Conservation (phyloP, 2,329 filamentous ascomycete species). For the Rasamsonia emersonii region DNA sequence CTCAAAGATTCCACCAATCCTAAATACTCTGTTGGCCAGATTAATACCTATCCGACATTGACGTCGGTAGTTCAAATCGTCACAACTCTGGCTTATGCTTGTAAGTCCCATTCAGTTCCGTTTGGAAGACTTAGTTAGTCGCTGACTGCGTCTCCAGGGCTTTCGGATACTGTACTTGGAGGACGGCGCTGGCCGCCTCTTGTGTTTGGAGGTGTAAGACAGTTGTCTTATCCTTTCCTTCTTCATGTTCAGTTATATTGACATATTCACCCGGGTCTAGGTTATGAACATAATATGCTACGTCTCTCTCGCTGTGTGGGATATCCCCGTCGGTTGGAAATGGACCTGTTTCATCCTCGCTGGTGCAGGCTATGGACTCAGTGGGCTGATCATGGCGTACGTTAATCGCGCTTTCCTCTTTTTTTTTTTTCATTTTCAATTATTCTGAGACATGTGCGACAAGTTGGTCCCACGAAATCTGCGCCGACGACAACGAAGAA, state of each 20-base stretch:
- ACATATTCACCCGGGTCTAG: conserved; percentile 7
- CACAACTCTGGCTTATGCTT: conserved; percentile 55
- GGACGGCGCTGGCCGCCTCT: conserved; percentile 58
- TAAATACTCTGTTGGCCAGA: conserved; percentile 38
- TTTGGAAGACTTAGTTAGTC: background rate
- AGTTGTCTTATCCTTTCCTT: conserved; percentile 34
- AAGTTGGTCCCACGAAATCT: conserved; percentile 50
- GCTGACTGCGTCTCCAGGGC: conserved; percentile 31
- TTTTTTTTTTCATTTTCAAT: conserved; percentile 4
- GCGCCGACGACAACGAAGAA: conserved; percentile 53
- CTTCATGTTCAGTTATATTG: conserved; percentile 27
- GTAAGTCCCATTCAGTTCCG: conserved; percentile 10
- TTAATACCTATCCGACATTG: conserved; percentile 52
- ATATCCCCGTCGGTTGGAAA: conserved; percentile 48
- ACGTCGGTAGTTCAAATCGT: conserved; percentile 48
- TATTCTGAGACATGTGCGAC: conserved; percentile 9
- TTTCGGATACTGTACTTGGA: conserved; percentile 51
- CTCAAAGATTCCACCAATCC: conserved; percentile 34
- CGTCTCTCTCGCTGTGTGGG: conserved; percentile 40
- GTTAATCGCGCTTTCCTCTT: conserved; percentile 12
- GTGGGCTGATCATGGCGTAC: conserved; percentile 43
- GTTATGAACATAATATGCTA: conserved; percentile 37
- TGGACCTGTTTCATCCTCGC: conserved; percentile 55
- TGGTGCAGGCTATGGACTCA: conserved; percentile 39
- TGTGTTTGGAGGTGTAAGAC: conserved; percentile 43